Conservation (phyloP, 148 eudicot species). For the Polygonum aviculare region DNA sequence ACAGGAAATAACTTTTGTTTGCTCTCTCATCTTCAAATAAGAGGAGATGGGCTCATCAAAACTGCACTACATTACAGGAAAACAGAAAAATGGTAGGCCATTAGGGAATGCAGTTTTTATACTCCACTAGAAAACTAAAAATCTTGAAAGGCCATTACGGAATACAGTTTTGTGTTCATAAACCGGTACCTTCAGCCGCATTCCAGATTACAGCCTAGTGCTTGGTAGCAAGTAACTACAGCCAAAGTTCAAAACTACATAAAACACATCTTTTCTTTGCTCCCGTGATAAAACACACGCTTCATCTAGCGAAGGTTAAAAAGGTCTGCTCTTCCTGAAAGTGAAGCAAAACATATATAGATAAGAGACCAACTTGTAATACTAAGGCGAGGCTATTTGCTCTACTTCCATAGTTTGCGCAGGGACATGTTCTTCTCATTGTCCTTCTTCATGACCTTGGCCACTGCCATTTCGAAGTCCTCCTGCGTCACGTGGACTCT, state of each 20-base stretch:
- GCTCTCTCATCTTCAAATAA: too few species aligned
- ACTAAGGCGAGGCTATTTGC: neutral
- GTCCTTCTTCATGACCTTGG: slow-evolving; percentile 19
- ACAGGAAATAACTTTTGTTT: too few species aligned
- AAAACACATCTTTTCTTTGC: neutral
- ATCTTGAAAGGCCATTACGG: too few species aligned
- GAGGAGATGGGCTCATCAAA: too few species aligned
- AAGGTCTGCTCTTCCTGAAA: neutral
- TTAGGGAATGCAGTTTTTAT: too few species aligned
- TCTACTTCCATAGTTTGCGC: neutral
- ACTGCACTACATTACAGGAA: too few species aligned
- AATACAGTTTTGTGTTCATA: too few species aligned
- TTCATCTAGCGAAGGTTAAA: neutral
- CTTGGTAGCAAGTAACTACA: neutral
- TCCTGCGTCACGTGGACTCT: slow-evolving; percentile 19
- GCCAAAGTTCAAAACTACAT: neutral
- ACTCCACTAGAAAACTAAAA: too few species aligned
- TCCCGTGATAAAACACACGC: neutral
- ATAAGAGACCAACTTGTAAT: neutral
- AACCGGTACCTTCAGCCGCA: too few species aligned
- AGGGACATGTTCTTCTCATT: slow-evolving; percentile 15
- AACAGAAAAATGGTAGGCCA: too few species aligned
- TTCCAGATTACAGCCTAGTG: neutral
- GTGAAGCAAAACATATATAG: neutral
- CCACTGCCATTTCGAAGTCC: slow-evolving; percentile 20